Base-by-base conservation (phyloP, 139 green algal genomes). In the Volvox africanus region DNA sequence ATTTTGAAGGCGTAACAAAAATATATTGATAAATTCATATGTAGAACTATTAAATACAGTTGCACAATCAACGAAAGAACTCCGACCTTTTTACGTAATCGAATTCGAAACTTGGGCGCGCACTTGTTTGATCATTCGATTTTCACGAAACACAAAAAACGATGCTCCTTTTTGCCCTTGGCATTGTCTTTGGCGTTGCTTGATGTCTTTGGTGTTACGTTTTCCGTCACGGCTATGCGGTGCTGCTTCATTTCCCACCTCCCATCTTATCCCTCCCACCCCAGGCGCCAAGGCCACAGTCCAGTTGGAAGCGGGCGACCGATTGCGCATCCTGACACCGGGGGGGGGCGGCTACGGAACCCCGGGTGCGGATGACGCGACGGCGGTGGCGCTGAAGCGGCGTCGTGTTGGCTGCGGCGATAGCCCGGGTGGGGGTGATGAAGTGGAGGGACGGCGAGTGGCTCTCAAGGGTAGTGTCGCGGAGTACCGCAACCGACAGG, bases 241-340 rank as follows among this genome's bases (percentile, higher is more conserved):
- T 55, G 22, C 37, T 85, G 16, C 79, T 36, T 69, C 22, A 67
- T 24, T 12, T 36, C 79, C 79, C 79, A 33, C 9, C 44, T 55
- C 44, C 44, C 44, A 55, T 55, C 9, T 55, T 9, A 55, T 55
- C 79, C 12, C n/a, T n/a, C n/a, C n/a, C n/a, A n/a, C n/a, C n/a
- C 17, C 92, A 95, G 95, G 97, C 13, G 96, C 92, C 69, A 99
- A 99, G 86, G 96, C 95, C 11, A 96, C 94, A 0, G 93, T 98
- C n/a, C 61, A 93, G 79, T 80, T 98, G 84, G 68, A 92, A 26
- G 92, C 92, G n/a, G 95, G 96, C 0, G 95, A 97, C 79, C 32
- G 89, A 90, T 88, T 99, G 22, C 89, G 81, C 1, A 96, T 99
- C 32, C 35, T 94, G 0, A 98, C 96, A 0, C 97, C 97, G 2